Evolutionary conservation across 176 grass and related monocot genomes (phyloP).

Genomic region (Aegilops speltoides): DNA sequence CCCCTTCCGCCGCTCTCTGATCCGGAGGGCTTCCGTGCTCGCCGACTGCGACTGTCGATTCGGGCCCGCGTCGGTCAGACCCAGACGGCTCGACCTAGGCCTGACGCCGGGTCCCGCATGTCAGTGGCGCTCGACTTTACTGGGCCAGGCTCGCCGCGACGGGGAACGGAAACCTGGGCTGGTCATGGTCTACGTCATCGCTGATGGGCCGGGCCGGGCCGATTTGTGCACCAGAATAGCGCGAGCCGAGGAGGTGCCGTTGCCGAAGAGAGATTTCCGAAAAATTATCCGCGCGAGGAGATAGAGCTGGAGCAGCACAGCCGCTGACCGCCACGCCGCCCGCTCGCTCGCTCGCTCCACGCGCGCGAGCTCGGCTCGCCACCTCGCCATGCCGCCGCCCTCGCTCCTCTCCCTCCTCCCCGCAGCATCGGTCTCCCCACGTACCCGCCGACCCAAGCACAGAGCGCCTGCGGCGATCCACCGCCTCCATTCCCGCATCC

Average conservation of each 20-base stretch:
- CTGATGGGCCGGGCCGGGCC: not conserved
- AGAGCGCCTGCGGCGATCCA: not conserved
- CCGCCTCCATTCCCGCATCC: slow-evolving; percentile 7
- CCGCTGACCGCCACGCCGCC: not conserved
- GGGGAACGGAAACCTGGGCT: not conserved
- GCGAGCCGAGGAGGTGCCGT: too few species aligned
- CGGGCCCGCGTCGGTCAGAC: not conserved
- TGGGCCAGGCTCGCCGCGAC: not conserved
- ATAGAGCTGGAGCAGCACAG: slow-evolving; percentile 9
- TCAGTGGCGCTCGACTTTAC: not conserved
- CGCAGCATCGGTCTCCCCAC: slow-evolving; percentile 25
- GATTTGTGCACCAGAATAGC: too few species aligned
- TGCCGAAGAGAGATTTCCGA: not conserved
- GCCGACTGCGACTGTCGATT: slow-evolving; percentile 11
- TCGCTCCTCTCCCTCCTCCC: slow-evolving; percentile 46
- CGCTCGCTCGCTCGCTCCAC: not conserved
- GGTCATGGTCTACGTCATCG: not conserved
- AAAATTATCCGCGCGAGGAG: slow-evolving; percentile 23
- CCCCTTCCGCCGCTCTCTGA: not conserved
- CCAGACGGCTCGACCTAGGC: not conserved
- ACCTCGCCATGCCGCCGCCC: slow-evolving; percentile 28
- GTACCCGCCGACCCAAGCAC: slow-evolving; percentile 4
- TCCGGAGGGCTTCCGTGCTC: not conserved
- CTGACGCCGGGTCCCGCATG: not conserved
- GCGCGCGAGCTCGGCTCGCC: not conserved